Conservation (phyloP, 352 stramenopile species). For the Pythium coloratum region DNA sequence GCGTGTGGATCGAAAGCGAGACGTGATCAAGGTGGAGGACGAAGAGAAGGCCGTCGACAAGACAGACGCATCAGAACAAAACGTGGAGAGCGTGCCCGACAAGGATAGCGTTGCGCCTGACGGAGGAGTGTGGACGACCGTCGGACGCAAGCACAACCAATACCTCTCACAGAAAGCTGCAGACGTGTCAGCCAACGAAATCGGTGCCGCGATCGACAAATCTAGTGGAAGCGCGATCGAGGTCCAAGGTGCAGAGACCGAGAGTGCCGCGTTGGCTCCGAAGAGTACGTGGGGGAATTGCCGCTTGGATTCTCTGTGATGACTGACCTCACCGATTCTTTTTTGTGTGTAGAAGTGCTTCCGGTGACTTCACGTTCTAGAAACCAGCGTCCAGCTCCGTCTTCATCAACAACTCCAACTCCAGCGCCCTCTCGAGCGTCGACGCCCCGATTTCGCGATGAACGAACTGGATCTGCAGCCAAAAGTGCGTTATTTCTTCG, state of each 20-base stretch:
- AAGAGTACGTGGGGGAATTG: background rate
- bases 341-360: conserved; percentile 11
- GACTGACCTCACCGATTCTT: background rate
- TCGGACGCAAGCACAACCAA: conserved; percentile 64
- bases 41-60: conserved; percentile 7
- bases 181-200: conserved; percentile 5
- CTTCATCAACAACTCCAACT: background rate
- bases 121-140: conserved; percentile 65
- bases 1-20: background rate
- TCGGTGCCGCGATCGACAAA: no score
- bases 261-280: background rate
- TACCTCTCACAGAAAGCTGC: conserved; percentile 26
- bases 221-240: background rate
- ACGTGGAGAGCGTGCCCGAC: conserved; percentile 1
- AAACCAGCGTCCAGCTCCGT: background rate
- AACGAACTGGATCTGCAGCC: background rate
- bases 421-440: background rate
- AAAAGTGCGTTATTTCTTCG: conserved; percentile 15
- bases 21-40: background rate
- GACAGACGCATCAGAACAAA: conserved; percentile 6
- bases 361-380: conserved; percentile 7
- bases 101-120: conserved; percentile 10
- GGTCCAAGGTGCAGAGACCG: background rate
- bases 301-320: background rate
- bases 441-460: background rate